phyloP scores from a whole-genome alignment of 805 yeast genomes.

The Candida schatavii region DNA sequence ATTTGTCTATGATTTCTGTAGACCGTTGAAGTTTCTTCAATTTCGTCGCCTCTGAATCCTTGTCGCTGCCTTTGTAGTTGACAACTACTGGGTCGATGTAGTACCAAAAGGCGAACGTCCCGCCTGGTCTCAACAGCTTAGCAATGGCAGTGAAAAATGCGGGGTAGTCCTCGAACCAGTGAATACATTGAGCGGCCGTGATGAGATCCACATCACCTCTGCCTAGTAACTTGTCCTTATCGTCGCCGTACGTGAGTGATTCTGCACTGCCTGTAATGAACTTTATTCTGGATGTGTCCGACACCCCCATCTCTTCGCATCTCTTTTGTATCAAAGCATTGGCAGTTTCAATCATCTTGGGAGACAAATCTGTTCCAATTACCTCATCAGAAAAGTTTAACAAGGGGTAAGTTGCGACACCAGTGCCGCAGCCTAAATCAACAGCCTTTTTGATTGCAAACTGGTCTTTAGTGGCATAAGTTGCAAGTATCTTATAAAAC shows the following conservation, averaged over 20 bases:
- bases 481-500: slow-evolving; percentile 29
- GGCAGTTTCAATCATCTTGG: slow-evolving; percentile 46
- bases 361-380: slow-evolving; percentile 46
- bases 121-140: slow-evolving; percentile 38
- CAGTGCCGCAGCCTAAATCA: slow-evolving; percentile 55
- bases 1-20: slow-evolving; percentile 28
- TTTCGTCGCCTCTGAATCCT: slow-evolving; percentile 11
- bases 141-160: slow-evolving; percentile 27
- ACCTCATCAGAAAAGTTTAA: slow-evolving; percentile 36
- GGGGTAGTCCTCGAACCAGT: slow-evolving; percentile 40
- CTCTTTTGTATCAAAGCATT: slow-evolving; percentile 22
- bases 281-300: slow-evolving; percentile 22
- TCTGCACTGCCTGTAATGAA: slow-evolving; percentile 36
- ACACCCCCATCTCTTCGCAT: slow-evolving; percentile 20
- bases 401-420: slow-evolving; percentile 47
- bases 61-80: slow-evolving; percentile 19
- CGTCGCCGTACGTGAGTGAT: slow-evolving; percentile 15
- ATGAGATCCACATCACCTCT: slow-evolving; percentile 28
- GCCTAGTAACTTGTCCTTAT: slow-evolving; percentile 12
- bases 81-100: slow-evolving; percentile 40
- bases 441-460: slow-evolving; percentile 24
- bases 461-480: slow-evolving; percentile 20
- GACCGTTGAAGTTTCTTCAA: slow-evolving; percentile 16
- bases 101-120: slow-evolving; percentile 42
- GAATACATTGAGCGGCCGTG: slow-evolving; percentile 42